Percentiles rank a stretch among this genome's conserved stretches.
Conservation (phyloP, 2,329 filamentous ascomycete species). For the Truncatella angustata region DNA sequence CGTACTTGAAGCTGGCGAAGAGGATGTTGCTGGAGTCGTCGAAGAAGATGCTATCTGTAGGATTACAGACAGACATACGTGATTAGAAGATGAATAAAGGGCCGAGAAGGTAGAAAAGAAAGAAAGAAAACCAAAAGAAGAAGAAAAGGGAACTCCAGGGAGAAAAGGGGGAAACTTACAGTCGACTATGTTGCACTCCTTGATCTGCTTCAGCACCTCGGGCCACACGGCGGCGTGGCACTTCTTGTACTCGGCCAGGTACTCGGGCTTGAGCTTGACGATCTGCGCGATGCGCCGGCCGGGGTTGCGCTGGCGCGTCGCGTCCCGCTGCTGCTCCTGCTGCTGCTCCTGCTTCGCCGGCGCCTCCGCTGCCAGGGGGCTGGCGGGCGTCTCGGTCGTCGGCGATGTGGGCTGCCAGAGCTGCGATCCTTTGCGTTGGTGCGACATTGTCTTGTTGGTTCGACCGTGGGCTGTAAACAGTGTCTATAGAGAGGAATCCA, state of each 20-base stretch:
- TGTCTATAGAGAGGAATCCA: too few relatives aligned
- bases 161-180: conserved; percentile 45
- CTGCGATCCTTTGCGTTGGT: conserved; percentile 17
- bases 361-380: too few relatives aligned
- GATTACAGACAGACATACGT: too few relatives aligned
- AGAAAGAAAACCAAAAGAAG: too few relatives aligned
- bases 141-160: not conserved
- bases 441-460: too few relatives aligned
- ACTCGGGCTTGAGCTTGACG: conserved; percentile 67
- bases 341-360: too few relatives aligned
- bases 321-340: too few relatives aligned
- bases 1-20: conserved; percentile 76
- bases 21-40: conserved; percentile 61
- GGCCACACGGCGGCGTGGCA: conserved; percentile 75
- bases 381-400: not conserved
- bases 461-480: too few relatives aligned
- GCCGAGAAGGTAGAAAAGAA: too few relatives aligned
- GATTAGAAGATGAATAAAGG: too few relatives aligned
- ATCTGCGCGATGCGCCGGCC: conserved; percentile 67
- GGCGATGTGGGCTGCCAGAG: conserved; percentile 17
- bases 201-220: conserved; percentile 73
- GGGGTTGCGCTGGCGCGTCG: conserved; percentile 34
- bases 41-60: conserved; percentile 69
- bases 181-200: conserved; percentile 71
- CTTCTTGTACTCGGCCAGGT: conserved; percentile 67